Evolutionary conservation across 768 basidiomycete genomes (phyloP), one percentile per base, ranked within the genome.

Genomic region (Pleurotus salmoneostramineus): DNA sequence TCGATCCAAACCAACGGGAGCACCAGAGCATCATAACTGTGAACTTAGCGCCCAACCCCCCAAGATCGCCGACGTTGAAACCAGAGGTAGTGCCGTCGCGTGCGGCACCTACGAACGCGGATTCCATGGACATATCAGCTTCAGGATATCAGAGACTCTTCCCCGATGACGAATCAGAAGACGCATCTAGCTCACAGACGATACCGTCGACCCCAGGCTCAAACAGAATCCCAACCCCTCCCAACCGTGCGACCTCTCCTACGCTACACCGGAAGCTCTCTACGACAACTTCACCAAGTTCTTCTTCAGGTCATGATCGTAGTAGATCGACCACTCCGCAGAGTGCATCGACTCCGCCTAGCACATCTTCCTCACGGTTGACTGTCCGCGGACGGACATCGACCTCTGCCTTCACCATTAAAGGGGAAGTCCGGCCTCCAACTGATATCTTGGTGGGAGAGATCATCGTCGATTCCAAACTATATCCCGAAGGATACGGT

Each of bases 361-460:
- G 44, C 17, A 56, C 56, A 5, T 46, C 46, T 7, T 34, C 56
- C 43, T 56, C 56, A 6, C 44, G 56, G 8, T 47, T 48, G 44
- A 48, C 46, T 12, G 44, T 59, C 33, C 66, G 78, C 33, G 75
- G 75, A 31, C 70, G 79, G 2, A 68, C 80, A 7, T 77, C 82
- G 3, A 77, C 83, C 12, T 83, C 85, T 6, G 82, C 80, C 33
- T 88, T 89, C 64, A 86, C 82, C 3, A 57, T 77, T 47, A 84
- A 83, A 50, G 84, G 84, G 42, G 85, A 86, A 63, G 77, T 87
- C 58, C 79, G 77, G 56, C 76, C 79, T 45, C 72, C 77, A n/a
- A 78, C 80, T 52, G 92, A 96, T 68, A 71, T 93, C 47, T 71
- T 93, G 15, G 83, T 94, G 14, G 83, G 83, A 2, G 94, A 96